These are phyloP conservation scores for Aquilaria sinensis DNA, from an alignment of 345 rosid species.

Conservation along the genomic window DNA sequence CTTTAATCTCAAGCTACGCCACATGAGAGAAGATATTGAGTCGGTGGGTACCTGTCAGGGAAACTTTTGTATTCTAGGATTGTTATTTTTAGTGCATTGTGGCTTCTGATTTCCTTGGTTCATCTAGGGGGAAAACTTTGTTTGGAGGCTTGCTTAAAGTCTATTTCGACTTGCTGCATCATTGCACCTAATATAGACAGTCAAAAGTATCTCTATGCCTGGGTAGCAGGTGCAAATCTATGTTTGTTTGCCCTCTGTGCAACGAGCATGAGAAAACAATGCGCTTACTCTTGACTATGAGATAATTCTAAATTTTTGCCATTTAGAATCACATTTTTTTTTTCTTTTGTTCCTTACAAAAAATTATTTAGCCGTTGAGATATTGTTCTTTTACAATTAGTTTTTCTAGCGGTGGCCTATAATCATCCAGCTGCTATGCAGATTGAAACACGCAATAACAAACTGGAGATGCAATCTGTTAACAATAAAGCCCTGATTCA, in stretches of 20 bases:
- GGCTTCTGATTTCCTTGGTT: no score
- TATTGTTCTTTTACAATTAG: not conserved
- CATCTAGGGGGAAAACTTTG: no score
- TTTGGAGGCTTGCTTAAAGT: no score
- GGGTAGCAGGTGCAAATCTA: not conserved
- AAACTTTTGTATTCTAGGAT: conserved; percentile 8
- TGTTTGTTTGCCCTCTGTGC: not conserved
- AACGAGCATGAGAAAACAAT: not conserved
- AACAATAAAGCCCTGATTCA: conserved; percentile 86
- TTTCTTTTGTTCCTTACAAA: not conserved
- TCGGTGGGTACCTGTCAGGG: conserved; percentile 46
- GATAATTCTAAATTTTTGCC: no score
- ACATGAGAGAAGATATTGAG: conserved; percentile 98
- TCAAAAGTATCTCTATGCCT: not conserved
- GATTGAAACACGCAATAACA: conserved; percentile 98
- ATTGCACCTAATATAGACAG: no score
- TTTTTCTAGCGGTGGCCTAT: conserved; percentile 5
- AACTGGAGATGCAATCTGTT: conserved; percentile 93
- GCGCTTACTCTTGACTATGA: not conserved
- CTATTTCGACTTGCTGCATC: no score
- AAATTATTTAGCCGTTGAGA: no score
- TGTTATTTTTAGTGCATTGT: no score
- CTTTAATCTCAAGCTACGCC: conserved; percentile 95
- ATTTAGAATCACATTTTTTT: not conserved
- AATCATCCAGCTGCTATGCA: conserved; percentile 29